A percentile compares a stretch with the other conserved stretches of the same genome.
Conservation (phyloP, 345 rosid species). For the Rhodamnia rubescens region DNA sequence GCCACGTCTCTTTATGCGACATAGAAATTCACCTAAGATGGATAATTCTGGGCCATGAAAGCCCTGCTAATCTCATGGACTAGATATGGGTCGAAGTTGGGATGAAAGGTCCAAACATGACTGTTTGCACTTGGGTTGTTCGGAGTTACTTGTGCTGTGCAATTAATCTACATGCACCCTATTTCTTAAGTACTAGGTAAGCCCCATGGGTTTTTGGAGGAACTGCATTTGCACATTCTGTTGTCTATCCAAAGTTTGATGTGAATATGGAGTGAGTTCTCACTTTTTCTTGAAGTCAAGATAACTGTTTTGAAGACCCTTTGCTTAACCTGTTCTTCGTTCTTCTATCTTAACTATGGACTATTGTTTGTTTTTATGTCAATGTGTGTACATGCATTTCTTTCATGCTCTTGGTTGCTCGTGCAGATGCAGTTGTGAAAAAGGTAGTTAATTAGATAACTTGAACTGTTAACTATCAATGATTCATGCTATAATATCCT, state of each 20-base stretch:
- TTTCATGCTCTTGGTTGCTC: not conserved
- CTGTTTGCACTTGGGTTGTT: not conserved
- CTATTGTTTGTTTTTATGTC: not conserved
- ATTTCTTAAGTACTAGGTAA: not conserved
- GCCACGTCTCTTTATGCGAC: not conserved
- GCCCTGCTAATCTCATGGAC: not conserved
- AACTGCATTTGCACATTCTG: not conserved
- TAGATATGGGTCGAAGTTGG: not conserved
- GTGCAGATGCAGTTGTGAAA: not conserved
- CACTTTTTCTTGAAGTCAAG: not conserved
- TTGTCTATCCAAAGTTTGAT: not conserved
- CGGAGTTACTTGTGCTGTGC: not conserved
- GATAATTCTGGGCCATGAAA: not conserved
- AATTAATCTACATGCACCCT: not conserved
- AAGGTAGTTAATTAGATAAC: not conserved
- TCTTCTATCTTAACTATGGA: not conserved
- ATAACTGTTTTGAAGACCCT: not conserved
- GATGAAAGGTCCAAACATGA: not conserved
- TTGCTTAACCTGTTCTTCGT: not conserved
- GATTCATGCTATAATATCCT: not conserved
- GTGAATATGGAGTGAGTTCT: not conserved
- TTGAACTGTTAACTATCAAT: not conserved
- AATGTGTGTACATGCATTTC: not conserved
- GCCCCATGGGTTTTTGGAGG: not conserved
- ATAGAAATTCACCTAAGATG: not conserved